These are phyloP conservation scores for Termitomyces sp. DNA, from an alignment of 1,284 basidiomycete species.

Conservation along the genomic window DNA sequence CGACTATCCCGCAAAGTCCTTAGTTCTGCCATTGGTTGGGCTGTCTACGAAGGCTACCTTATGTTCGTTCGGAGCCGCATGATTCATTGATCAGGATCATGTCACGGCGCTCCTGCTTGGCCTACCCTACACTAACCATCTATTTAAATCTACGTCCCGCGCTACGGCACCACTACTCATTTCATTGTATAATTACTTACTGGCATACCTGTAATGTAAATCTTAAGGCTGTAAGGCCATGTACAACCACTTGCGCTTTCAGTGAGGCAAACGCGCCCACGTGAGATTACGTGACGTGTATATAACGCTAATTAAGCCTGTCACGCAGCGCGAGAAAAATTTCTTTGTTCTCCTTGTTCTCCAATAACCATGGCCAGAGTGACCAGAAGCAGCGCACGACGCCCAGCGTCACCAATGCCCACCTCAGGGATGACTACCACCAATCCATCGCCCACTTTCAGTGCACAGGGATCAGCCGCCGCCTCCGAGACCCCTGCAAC, in stretches of 20 bases:
- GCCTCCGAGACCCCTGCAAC: constrained; percentile 32
- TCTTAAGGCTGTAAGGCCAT: background rate
- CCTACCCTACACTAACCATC: background rate
- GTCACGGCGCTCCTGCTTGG: background rate
- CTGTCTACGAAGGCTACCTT: constrained; percentile 82
- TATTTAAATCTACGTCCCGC: background rate
- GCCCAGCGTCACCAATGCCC: constrained; percentile 20
- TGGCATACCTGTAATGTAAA: background rate
- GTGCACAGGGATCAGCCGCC: constrained; percentile 33
- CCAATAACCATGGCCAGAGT: constrained; percentile 23
- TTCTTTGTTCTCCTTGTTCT: constrained; percentile 10
- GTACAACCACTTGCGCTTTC: background rate
- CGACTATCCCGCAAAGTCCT: constrained; percentile 83
- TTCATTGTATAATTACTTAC: constrained; percentile 1
- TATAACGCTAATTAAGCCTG: constrained; percentile 17
- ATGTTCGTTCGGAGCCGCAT: constrained; percentile 46
- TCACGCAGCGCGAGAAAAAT: constrained; percentile 16
- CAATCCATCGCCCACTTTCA: constrained; percentile 41
- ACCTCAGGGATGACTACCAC: constrained; percentile 29
- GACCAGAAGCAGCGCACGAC: constrained; percentile 27
- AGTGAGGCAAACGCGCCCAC: constrained; percentile 17
- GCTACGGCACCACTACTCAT: background rate
- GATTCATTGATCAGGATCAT: constrained; percentile 2
- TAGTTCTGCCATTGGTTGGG: constrained; percentile 92
- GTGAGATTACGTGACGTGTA: constrained; percentile 18